Evolutionary conservation across 345 rosid species (phyloP), one percentile per base, ranked within the genome.

Genomic region (Sapria himalayana): DNA sequence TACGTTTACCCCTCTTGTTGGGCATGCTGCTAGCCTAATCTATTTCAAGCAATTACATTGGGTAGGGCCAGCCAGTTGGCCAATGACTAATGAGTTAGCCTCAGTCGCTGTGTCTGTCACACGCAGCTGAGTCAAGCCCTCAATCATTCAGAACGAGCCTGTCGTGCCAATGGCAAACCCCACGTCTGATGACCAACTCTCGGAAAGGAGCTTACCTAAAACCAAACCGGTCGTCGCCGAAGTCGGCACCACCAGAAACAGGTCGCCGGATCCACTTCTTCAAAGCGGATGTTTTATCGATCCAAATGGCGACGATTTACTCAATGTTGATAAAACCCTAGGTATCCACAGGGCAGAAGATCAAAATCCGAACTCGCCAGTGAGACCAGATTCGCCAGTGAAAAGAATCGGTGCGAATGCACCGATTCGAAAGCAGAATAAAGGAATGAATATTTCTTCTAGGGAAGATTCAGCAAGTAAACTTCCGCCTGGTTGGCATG

Each of bases 401-500:
- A 38, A 38, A 19, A 37, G 36, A n/a, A 22, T 18, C 6, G 33
- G 27, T 18, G 1, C 44, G 3, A 44, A 1, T 15, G 37, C 49
- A 13, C 49, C 56, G 4, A 2, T 4, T 19, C 29, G 24, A 41
- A 34, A 31, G 15, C 21, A 22, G 45, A 52, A 33, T 29, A 52
- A 31, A 37, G 49, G 31, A 9, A 20, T 14, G 49, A 4, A 29
- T 9, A 14, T 15, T 22, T 20, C 41, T 0, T 13, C 17, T 29
- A 2, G 15, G 10, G 4, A 6, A 1, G 50, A 29, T 9, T 37
- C 51, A n/a, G n/a, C 39, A 17, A 50, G 43, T 33, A 51, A 57
- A 57, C 25, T 58, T 23, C 98, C 98, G 16, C 36, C 71, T 34
- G 77, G 78, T 45, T 89, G 98, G 98, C 7, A 33, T 22, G 62